Conservation (phyloP, 306 rosid genomes). For the Delonix regia region DNA sequence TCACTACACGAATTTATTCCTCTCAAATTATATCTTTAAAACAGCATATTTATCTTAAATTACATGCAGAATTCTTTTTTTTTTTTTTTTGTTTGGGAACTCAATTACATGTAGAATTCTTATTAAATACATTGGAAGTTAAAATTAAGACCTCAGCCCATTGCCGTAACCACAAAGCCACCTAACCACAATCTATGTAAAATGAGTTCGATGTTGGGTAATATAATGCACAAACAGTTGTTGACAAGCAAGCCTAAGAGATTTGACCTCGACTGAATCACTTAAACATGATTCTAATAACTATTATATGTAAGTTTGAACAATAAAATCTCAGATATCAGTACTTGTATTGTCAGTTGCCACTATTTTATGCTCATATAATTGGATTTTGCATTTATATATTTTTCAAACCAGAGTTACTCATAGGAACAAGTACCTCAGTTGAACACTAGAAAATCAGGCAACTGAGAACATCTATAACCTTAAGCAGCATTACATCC, state of each 20-base stretch:
- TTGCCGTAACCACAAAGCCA: not conserved
- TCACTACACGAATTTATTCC: not conserved
- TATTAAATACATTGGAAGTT: not conserved
- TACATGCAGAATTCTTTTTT: not conserved
- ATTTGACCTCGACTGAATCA: not conserved
- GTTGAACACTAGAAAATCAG: not conserved
- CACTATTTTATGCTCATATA: not conserved
- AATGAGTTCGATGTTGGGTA: not conserved
- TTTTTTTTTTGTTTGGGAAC: too few relatives aligned
- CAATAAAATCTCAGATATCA: not conserved
- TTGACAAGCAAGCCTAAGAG: not conserved
- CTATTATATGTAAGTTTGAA: not conserved
- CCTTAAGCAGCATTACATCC: not conserved
- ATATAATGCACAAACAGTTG: not conserved
- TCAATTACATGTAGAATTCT: not conserved
- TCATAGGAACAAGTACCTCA: not conserved
- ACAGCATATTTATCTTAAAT: slow-evolving; percentile 1
- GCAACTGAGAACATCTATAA: not conserved
- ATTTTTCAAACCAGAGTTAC: not conserved
- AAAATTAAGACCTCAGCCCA: slow-evolving; percentile 5
- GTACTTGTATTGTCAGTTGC: not conserved
- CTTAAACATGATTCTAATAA: not conserved
- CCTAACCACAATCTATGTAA: not conserved
- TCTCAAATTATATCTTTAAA: not conserved
- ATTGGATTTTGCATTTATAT: not conserved